Base-by-base conservation (phyloP, 495 filamentous ascomycete genomes). In the Hyaloscypha variabilis region DNA sequence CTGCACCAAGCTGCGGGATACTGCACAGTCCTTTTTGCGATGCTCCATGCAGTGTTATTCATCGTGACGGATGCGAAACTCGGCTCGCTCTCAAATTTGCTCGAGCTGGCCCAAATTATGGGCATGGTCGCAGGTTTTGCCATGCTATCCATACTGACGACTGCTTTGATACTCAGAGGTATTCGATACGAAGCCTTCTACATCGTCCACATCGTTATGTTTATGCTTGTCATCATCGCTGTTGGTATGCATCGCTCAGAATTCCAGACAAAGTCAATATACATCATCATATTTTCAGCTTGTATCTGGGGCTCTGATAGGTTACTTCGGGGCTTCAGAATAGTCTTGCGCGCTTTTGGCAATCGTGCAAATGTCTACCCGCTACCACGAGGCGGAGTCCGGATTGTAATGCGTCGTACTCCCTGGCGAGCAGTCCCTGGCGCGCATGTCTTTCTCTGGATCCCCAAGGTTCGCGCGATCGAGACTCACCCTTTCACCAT, bases 401-500 rank as follows among this genome's bases (percentile, higher is more conserved):
- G 82, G 54, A 75, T 87, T 25, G 77, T 82, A 6, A 72, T 87
- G 51, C 77, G 80, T 66, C 83, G 81, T 46, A 67, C 72, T 0
- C 72, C 79, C 0, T 61, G 75, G 14, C 69, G 74, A 11, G 79
- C 80, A 1, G 71, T 69, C 19, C 81, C 84, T 8, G 85, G 83
- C 10, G 85, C 85, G 49, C 85, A 88, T 67, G 82, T 81, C 56
- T 88, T 85, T 58, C 69, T 87, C 46, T 86, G 79, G 79, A 79
- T 87, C 8, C 85, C 84, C 1, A 75, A 77, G 19, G 79, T 88
- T 30, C 78, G 81, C 42, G 68, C 75, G 23, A 76, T 84, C 26
- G 81, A 88, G 66, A 84, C 82, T 8, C 85, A 88, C 67, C 85
- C 84, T 0, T 87, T 88, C 58, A 87, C 84, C 26, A 80, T 87